Evolutionary conservation across 2,329 filamentous ascomycete genomes (phyloP).

Genomic region (Chaetomium globosum): DNA sequence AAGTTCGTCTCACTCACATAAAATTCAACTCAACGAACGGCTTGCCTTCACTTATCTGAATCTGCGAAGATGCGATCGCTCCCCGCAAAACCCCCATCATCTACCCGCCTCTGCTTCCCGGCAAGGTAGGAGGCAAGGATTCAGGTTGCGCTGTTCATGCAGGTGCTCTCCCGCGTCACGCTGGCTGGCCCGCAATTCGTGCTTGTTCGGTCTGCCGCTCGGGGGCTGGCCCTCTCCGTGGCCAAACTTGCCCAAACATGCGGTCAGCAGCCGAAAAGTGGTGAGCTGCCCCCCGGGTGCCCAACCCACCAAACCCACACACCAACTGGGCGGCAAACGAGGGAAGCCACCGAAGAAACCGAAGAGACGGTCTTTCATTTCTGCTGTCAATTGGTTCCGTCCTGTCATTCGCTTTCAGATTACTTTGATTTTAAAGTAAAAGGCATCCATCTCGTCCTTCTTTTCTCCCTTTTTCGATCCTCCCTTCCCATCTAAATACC

Average conservation of each 20-base stretch:
- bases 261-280: conserved; percentile 30
- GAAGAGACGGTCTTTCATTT: neutral
- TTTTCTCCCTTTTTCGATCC: neutral
- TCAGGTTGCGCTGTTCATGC: conserved; percentile 22
- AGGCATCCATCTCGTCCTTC: neutral
- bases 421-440: neutral
- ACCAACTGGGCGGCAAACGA: neutral
- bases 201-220: conserved; percentile 19
- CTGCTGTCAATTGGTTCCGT: conserved; percentile 9
- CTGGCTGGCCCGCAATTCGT: conserved; percentile 26
- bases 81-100: conserved; percentile 6
- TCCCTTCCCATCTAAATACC: neutral
- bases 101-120: conserved; percentile 7
- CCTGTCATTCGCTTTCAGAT: neutral
- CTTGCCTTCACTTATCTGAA: neutral
- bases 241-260: conserved; percentile 26
- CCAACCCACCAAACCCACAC: conserved; percentile 11
- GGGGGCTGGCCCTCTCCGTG: conserved; percentile 15
- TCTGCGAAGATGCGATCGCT: neutral
- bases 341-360: neutral
- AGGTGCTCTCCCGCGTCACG: conserved; percentile 24
- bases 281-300: conserved; percentile 17
- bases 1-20: neutral
- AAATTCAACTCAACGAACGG: neutral
- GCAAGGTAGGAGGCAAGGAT: conserved; percentile 14